phyloP scores from a whole-genome alignment of 371 early-diverging fungal species.

The Mucor saturninus region DNA sequence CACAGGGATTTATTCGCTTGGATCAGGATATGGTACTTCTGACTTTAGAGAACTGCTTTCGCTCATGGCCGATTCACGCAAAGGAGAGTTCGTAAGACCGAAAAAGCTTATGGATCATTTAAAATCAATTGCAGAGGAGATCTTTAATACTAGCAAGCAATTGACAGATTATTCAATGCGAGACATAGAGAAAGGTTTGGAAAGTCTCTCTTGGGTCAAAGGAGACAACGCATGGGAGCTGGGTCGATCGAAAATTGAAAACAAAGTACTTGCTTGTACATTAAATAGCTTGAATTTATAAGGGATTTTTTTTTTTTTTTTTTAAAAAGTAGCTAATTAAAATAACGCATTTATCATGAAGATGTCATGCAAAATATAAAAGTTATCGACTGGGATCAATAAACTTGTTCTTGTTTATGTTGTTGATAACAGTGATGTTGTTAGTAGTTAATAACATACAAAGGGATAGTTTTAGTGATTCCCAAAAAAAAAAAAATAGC shows the following conservation, averaged over 20 bases:
- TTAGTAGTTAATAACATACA: background rate
- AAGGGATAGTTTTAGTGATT: too few species aligned
- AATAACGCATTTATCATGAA: background rate
- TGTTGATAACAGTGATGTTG: background rate
- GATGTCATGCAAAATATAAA: background rate
- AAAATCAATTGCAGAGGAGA: constrained; percentile 11
- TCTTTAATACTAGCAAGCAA: background rate
- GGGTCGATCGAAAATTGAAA: background rate
- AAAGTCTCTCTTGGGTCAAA: background rate
- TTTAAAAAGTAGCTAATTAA: background rate
- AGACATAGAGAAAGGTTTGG: constrained; percentile 1
- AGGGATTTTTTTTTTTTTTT: background rate
- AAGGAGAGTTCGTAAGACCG: background rate
- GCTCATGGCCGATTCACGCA: background rate
- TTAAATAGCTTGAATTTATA: too few species aligned
- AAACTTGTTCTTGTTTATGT: background rate
- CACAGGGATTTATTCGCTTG: constrained; percentile 14
- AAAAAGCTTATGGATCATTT: constrained; percentile 13
- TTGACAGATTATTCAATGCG: too few species aligned
- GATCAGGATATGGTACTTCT: constrained; percentile 15
- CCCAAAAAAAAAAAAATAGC: too few species aligned
- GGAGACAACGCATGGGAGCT: background rate
- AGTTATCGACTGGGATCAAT: background rate
- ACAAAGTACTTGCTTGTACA: constrained; percentile 1
- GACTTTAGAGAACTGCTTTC: constrained; percentile 30